These are phyloP conservation scores for Ogataea nitratoaversa DNA, from an alignment of 805 yeast species.

Conservation along the genomic window DNA sequence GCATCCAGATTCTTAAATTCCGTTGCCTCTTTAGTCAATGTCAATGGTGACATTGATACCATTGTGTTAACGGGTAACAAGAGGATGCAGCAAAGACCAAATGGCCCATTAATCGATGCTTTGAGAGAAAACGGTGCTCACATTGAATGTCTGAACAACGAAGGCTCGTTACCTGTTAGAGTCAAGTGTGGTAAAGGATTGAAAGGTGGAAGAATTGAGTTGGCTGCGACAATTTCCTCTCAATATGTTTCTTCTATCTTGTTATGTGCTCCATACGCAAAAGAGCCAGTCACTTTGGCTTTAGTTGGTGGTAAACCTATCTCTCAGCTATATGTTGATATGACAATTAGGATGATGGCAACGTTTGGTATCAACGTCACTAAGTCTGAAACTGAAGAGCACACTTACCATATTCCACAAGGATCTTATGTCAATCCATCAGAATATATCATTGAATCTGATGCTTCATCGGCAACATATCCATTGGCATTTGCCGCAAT, in stretches of 20 bases:
- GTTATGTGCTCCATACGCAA: slow-evolving; percentile 97
- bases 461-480: slow-evolving; percentile 96
- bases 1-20: slow-evolving; percentile 93
- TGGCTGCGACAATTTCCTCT: slow-evolving; percentile 94
- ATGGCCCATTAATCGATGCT: slow-evolving; percentile 94
- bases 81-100: slow-evolving; percentile 96
- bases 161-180: slow-evolving; percentile 83
- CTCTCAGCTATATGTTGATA: slow-evolving; percentile 91
- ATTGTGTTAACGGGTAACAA: slow-evolving; percentile 87
- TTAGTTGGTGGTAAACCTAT: slow-evolving; percentile 96
- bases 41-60: slow-evolving; percentile 35
- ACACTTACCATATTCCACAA: slow-evolving; percentile 87
- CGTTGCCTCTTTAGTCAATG: slow-evolving; percentile 78
- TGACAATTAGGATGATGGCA: slow-evolving; percentile 95
- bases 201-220: slow-evolving; percentile 86
- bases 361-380: slow-evolving; percentile 79
- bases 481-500: slow-evolving; percentile 97
- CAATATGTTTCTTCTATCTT: slow-evolving; percentile 94
- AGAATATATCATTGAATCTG: slow-evolving; percentile 89
- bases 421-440: slow-evolving; percentile 77
- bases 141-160: slow-evolving; percentile 63
- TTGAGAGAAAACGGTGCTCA: slow-evolving; percentile 73
- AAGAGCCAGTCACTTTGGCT: slow-evolving; percentile 78
- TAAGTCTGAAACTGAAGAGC: slow-evolving; percentile 62
- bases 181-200: slow-evolving; percentile 67